Percentiles rank a stretch among this genome's conserved stretches.
These are phyloP conservation scores for Dispira parvispora DNA, from an alignment of 192 early-diverging fungal species.

Conservation along the genomic window DNA sequence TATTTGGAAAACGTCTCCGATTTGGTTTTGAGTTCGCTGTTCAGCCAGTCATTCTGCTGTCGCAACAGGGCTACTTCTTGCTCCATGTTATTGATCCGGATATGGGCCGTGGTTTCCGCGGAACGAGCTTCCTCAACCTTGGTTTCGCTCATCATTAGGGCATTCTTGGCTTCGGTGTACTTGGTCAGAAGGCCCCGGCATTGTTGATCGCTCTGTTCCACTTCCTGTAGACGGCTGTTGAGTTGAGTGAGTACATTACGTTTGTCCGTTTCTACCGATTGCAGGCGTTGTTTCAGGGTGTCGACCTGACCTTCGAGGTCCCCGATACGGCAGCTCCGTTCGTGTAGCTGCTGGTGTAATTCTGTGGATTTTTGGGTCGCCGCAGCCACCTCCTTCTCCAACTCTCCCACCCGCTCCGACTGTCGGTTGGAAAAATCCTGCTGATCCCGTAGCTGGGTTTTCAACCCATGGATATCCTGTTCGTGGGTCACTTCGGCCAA, in stretches of 20 bases:
- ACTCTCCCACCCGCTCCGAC: background rate
- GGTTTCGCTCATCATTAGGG: slow-evolving; percentile 11
- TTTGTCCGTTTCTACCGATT: slow-evolving; percentile 13
- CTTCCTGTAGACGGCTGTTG: background rate
- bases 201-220: background rate
- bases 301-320: slow-evolving; percentile 1
- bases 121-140: slow-evolving; percentile 22
- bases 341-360: background rate
- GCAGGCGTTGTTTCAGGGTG: slow-evolving; percentile 16
- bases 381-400: background rate
- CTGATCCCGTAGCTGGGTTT: background rate
- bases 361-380: background rate
- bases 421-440: background rate
- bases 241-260: background rate
- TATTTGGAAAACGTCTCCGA: too few relatives aligned
- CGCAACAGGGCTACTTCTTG: slow-evolving; percentile 41
- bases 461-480: slow-evolving; percentile 1
- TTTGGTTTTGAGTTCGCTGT: slow-evolving; percentile 43
- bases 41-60: slow-evolving; percentile 44
- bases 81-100: slow-evolving; percentile 28
- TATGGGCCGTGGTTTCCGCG: slow-evolving; percentile 18
- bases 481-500: slow-evolving; percentile 8
- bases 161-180: slow-evolving; percentile 1
- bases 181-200: background rate
- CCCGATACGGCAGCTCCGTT: background rate